phyloP scores from a whole-genome alignment of 805 yeast species.

The Blastobotrys terrestris region DNA sequence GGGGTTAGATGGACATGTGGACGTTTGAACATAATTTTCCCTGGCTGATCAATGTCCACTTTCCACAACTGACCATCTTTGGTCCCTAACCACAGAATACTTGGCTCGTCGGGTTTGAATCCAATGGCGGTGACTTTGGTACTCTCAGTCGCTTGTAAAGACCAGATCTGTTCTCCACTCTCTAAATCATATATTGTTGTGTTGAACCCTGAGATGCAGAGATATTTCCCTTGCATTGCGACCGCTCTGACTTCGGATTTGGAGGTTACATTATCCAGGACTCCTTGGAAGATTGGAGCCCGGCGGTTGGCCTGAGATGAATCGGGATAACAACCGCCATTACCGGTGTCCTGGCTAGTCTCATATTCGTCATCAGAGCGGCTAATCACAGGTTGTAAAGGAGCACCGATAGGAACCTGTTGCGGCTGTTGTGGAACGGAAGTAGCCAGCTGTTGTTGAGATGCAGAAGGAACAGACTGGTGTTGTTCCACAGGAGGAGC shows the following conservation, averaged over 20 bases:
- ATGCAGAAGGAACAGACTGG: slow-evolving; percentile 5
- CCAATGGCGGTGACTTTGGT: slow-evolving; percentile 24
- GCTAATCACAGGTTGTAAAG: neutral
- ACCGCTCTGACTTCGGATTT: slow-evolving; percentile 21
- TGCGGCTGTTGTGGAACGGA: slow-evolving; percentile 1
- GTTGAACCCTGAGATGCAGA: slow-evolving; percentile 17
- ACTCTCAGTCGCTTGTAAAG: slow-evolving; percentile 19
- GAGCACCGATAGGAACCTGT: neutral
- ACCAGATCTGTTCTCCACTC: slow-evolving; percentile 22
- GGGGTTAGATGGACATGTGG: slow-evolving; percentile 20
- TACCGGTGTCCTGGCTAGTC: neutral
- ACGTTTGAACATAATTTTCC: slow-evolving; percentile 18
- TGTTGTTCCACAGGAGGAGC: neutral
- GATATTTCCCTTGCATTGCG: slow-evolving; percentile 20
- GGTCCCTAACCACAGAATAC: slow-evolving; percentile 29
- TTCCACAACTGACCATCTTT: slow-evolving; percentile 32
- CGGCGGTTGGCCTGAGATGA: slow-evolving; percentile 28
- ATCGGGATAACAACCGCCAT: slow-evolving; percentile 20
- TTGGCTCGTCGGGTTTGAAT: slow-evolving; percentile 20
- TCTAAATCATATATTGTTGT: slow-evolving; percentile 21
- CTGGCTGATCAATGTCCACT: slow-evolving; percentile 18
- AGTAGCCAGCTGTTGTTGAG: too few species aligned
- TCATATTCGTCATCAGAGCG: neutral
- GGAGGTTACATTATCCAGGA: slow-evolving; percentile 18
- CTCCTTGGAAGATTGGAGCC: slow-evolving; percentile 25